Evolutionary conservation across 805 yeast genomes (phyloP), one percentile per base, ranked within the genome.

Genomic region (Sugiyamaella chiloensis): DNA sequence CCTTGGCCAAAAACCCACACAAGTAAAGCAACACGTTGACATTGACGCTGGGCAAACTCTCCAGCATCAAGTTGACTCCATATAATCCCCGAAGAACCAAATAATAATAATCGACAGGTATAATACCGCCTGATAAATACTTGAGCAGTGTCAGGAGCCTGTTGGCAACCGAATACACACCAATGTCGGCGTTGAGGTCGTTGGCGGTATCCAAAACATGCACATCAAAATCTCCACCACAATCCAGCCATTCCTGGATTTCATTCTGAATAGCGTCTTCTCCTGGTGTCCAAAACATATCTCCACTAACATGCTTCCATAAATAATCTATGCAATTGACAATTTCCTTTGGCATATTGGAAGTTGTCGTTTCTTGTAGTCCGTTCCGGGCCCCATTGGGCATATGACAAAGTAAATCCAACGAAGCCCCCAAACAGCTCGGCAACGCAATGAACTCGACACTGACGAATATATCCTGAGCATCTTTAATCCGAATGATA

Each of bases 1-100:
- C 65, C 11, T 63, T 48, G n/a, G 68, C 59, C 32, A 73, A 52
- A 52, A 73, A 72, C 8, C 71, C 65, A 14, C 64, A 57, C 24
- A 73, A 32, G 47, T 69, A 73, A 24, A 73, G 64, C 54, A 73
- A 53, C 7, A 70, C 67, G 47, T 73, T 73, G 23, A 71, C 71
- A 42, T 73, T 66, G 32, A 69, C 56, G 3, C 71, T 62, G 6
- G 75, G 74, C 6, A 73, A 51, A 3, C 57, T 61, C 39, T 73
- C 78, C 30, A 73, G 49, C 4, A 72, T 54, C 41, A 57, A 55
- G 16, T 67, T 63, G 42, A 64, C 55, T 29, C 67, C 61, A 39
- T 59, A 64, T 12, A 53, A 43, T 23, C 65, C 61, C 16, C 61
- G 54, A 37, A 58, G 54, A 23, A 57, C 56, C 29, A 51, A 53